Evolutionary conservation across 163 green algal species (phyloP), one percentile per base, ranked within the genome.

Genomic region (Volvox carteri): DNA sequence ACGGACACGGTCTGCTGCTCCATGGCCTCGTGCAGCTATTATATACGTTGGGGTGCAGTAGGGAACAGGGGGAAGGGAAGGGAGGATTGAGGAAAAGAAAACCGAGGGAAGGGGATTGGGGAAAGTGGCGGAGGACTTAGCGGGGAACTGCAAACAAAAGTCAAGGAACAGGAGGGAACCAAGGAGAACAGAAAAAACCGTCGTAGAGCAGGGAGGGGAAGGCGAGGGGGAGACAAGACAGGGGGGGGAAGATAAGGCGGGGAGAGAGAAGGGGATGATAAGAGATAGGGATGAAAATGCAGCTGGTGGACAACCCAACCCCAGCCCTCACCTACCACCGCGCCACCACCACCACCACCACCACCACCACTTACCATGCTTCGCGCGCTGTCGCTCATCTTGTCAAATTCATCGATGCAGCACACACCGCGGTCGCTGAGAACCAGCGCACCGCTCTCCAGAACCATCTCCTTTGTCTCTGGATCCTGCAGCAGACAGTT

Each of bases 401-500:
- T 99, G 94, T 99, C 98, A 93, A 99, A 99, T 95, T 99, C 98
- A 92, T 99, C 98, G 89, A 99, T 99, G 95, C 97, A 99, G 96
- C 98, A 99, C 39, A 99, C 95, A 87, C 98, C 98, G 1, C 92
- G 88, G 91, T 99, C 98, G 9, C 89, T 96, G 62, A 99, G 95
- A 90, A 99, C 98, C 76, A 99, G 94, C 19, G 98, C 98, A 37
- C 98, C 98, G 46, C 92, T 97, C 95, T 99, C 98, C 85, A 99
- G 96, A 80, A 99, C 98, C 94, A 98, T 97, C 92, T 99, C 98
- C 62, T 90, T 91, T 1, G 97, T 99, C 94, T 99, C 98, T 11
- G 98, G 97, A 92, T 99, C 98, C 92, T 96, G 90, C 21, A 19
- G 67, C 18, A 12, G n/a, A n/a, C n/a, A n/a, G n/a, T n/a, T n/a